A percentile compares a stretch with the other conserved stretches of the same genome.
Conservation (phyloP, 495 filamentous ascomycete species). For the Aspergillus bertholletiae region DNA sequence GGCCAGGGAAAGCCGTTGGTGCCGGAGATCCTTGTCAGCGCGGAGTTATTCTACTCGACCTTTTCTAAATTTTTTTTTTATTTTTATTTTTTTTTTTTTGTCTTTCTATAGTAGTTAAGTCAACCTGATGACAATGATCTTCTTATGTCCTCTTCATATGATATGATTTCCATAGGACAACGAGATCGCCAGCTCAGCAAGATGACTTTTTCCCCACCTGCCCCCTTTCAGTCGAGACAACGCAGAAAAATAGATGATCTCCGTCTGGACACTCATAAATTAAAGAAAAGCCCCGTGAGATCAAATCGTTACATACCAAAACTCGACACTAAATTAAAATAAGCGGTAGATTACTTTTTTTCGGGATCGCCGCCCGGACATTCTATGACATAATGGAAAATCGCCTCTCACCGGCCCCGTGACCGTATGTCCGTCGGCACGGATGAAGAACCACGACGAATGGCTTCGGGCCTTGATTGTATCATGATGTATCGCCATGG, state of each 20-base stretch:
- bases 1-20: neutral
- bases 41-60: neutral
- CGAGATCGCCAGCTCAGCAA: neutral
- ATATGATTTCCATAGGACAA: neutral
- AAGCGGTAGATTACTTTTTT: neutral
- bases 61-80: slow-evolving; percentile 16
- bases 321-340: no score
- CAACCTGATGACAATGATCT: no score
- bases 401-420: slow-evolving; percentile 14
- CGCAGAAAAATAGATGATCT: neutral
- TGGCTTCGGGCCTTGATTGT: no score
- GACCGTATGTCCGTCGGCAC: slow-evolving; percentile 9
- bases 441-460: no score
- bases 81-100: neutral
- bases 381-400: slow-evolving; percentile 32
- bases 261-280: neutral
- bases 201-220: no score
- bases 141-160: no score
- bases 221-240: no score
- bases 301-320: no score
- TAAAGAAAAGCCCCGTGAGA: no score
- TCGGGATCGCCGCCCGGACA: slow-evolving; percentile 13
- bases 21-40: neutral
- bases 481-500: neutral
- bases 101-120: neutral